phyloP scores from a whole-genome alignment of 1,284 basidiomycete genomes.

The Puccinia hordei region DNA sequence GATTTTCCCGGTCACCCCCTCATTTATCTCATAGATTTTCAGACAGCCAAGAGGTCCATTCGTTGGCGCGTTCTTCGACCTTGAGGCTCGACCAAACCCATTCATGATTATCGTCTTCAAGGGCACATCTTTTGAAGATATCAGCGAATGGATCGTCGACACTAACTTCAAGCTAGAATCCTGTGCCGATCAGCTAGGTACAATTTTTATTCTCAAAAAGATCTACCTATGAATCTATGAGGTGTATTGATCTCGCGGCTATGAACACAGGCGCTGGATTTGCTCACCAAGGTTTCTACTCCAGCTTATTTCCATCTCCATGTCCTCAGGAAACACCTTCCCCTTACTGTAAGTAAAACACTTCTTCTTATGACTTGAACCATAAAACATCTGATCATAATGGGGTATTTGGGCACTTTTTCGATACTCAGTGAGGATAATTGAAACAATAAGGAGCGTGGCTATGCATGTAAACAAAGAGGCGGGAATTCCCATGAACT shows the following conservation, averaged over 20 bases:
- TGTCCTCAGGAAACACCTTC: neutral
- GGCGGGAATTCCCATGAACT: neutral
- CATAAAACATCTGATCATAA: no score
- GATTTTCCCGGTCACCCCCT: neutral
- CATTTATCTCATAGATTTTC: constrained; percentile 14
- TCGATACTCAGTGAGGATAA: constrained; percentile 8
- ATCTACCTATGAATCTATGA: no score
- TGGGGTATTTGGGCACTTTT: neutral
- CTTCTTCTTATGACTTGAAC: no score
- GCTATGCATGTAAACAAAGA: neutral
- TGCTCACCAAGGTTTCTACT: constrained; percentile 41
- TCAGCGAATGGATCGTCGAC: constrained; percentile 32
- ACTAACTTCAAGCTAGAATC: constrained; percentile 6
- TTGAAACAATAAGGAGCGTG: constrained; percentile 26
- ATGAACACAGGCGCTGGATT: neutral
- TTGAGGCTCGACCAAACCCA: constrained; percentile 17
- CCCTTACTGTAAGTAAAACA: constrained; percentile 28
- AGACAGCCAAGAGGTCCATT: constrained; percentile 21
- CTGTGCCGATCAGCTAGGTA: constrained; percentile 20
- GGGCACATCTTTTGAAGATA: constrained; percentile 18
- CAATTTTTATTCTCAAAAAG: neutral
- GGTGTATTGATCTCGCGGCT: neutral
- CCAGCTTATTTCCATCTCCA: constrained; percentile 23
- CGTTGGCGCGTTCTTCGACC: constrained; percentile 28
- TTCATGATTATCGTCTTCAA: constrained; percentile 34